Percentiles rank a stretch among this genome's conserved stretches.
Conservation (phyloP, 768 basidiomycete species). For the Paxillus rubicundulus region DNA sequence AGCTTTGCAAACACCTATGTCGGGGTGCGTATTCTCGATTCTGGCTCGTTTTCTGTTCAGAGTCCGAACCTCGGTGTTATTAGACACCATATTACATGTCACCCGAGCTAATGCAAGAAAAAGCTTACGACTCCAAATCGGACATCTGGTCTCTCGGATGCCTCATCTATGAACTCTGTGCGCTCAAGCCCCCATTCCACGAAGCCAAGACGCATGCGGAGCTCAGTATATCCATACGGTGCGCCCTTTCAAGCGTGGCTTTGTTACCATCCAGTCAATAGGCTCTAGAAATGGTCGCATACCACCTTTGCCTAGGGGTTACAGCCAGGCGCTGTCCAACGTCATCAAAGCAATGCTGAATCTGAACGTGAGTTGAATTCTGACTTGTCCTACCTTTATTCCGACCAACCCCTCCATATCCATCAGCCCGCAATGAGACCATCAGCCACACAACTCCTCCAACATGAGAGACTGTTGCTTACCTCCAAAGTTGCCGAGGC, state of each 20-base stretch:
- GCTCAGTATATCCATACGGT: constrained; percentile 80
- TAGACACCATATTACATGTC: constrained; percentile 99
- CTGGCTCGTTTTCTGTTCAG: background rate
- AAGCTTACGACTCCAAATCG: constrained; percentile 94
- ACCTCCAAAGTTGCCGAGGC: constrained; percentile 72
- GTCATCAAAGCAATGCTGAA: constrained; percentile 87
- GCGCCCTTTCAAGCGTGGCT: constrained; percentile 13
- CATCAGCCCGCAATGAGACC: constrained; percentile 82
- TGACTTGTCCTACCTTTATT: background rate
- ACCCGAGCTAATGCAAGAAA: constrained; percentile 96
- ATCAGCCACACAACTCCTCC: constrained; percentile 75
- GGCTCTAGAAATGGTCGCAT: constrained; percentile 74
- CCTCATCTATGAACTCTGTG: constrained; percentile 94
- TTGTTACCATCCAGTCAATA: background rate
- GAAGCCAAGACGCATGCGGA: constrained; percentile 90
- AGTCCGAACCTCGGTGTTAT: constrained; percentile 39
- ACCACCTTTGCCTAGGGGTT: constrained; percentile 82
- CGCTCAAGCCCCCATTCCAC: constrained; percentile 89
- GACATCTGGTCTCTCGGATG: constrained; percentile 99
- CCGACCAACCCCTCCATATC: background rate
- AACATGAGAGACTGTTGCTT: constrained; percentile 73
- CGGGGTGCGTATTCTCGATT: constrained; percentile 58
- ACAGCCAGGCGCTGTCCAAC: constrained; percentile 67
- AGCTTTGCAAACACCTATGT: constrained; percentile 96
- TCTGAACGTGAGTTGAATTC: constrained; percentile 56